Base-by-base conservation (phyloP, 495 filamentous ascomycete species). In the Penicillium herquei region DNA sequence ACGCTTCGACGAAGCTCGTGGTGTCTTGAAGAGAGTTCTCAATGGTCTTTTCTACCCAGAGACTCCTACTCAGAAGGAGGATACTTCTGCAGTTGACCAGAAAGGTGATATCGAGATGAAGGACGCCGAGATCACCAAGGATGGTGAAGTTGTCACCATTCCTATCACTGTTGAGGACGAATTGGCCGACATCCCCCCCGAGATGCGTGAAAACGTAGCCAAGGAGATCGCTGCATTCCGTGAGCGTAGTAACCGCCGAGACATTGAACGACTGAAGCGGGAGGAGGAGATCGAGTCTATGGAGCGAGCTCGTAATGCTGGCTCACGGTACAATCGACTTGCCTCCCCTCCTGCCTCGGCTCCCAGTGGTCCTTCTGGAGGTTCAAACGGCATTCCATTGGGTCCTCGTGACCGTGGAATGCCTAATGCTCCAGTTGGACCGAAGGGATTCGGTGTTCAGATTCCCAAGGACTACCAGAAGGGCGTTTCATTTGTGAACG, bases 161-260 rank as follows among this genome's bases (percentile, higher is more conserved):
- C 88, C 90, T 4, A 82, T 96, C 35, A 88, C 89, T 7, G 82
- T 87, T 26, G 94, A 99, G 61, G 94, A 99, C 66, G 94, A 99
- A 62, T 78, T 99, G 31, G 87, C 90, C 39, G 95, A 99, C 64
- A 96, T 99, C 52, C 94, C 94, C 3, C 87, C 89, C 10, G 94
- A 97, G 64, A 93, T 93, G 92, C 86, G 94, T n/a, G 94, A 93
- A 63, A 96, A 87, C 7, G 93, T 99, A 21, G 91, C 94, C 7
- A 87, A 87, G 56, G 95, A 99, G 62, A 99, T 99, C 58, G 83
- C 89, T 7, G 89, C 91, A 9, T 99, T 99, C 77, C 81, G 94
- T 61, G 92, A 98, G 52, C 79, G 93, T 39, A 96, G 92, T 61
- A 94, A 85, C 52, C 80, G 86, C 40, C 80, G 92, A 11, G 94